Evolutionary conservation across 73 alveolate genomes (phyloP).

Genomic region (Tetrahymena malaccensis): DNA sequence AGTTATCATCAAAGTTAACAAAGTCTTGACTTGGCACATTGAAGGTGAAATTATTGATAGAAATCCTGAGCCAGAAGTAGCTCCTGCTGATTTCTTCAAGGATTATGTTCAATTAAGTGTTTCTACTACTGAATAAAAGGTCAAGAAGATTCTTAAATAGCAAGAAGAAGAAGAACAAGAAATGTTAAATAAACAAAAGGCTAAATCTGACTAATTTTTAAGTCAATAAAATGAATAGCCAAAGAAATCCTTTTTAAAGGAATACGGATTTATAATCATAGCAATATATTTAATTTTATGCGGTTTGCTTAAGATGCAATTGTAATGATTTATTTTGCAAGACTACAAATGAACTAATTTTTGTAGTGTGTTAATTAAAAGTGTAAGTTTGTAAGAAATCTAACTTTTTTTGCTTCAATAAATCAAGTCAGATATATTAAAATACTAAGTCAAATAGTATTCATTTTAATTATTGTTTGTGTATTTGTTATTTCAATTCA

Average conservation of each 20-base stretch:
- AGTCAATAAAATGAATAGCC: not conserved
- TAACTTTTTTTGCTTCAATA: too few relatives aligned
- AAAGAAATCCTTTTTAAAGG: not conserved
- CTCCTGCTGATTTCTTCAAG: not conserved
- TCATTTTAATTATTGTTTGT: not conserved
- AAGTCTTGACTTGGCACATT: slow-evolving; percentile 85
- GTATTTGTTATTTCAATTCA: not conserved
- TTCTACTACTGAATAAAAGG: not conserved
- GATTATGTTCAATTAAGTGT: not conserved
- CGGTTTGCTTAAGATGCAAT: not conserved
- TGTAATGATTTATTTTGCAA: not conserved
- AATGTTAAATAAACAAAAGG: not conserved
- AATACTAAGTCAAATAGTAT: not conserved
- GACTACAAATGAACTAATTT: not conserved
- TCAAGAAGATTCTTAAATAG: not conserved
- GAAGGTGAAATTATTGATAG: slow-evolving; percentile 54
- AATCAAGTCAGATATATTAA: too few relatives aligned
- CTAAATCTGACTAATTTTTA: not conserved
- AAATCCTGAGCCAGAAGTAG: not conserved
- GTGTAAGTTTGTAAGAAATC: too few relatives aligned
- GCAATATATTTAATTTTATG: not conserved
- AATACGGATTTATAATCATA: not conserved
- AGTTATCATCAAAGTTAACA: slow-evolving; percentile 59
- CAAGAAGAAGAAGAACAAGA: not conserved
- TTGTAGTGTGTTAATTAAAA: too few relatives aligned